Evolutionary conservation across 2,329 filamentous ascomycete species (phyloP).

Genomic region (Fusarium irregulare): DNA sequence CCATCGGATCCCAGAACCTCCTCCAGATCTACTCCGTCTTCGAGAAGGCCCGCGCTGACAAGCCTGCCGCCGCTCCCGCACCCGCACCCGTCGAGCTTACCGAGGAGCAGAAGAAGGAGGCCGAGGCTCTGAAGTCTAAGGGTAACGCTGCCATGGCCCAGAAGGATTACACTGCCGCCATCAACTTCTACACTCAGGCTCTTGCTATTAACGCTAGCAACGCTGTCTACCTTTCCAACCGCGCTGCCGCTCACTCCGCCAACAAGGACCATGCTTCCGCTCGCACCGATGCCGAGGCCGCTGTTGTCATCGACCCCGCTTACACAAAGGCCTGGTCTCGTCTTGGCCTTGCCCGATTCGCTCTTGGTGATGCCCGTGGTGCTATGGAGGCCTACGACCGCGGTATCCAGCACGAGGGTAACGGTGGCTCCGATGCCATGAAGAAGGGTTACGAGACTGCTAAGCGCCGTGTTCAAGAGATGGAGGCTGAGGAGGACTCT

Average conservation of each 20-base stretch:
- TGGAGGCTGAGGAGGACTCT: conserved; percentile 62
- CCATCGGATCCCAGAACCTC: conserved; percentile 87
- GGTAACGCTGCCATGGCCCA: conserved; percentile 95
- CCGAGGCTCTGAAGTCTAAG: conserved; percentile 87
- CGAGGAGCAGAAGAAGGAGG: conserved; percentile 77
- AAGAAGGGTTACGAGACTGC: conserved; percentile 96
- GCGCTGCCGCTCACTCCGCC: conserved; percentile 91
- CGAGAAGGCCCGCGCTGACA: conserved; percentile 78
- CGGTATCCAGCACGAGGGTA: conserved; percentile 94
- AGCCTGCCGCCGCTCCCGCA: conserved; percentile 52
- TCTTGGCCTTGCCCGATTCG: conserved; percentile 90
- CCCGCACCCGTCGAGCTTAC: conserved; percentile 50
- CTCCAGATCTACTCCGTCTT: conserved; percentile 94
- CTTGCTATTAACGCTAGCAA: conserved; percentile 84
- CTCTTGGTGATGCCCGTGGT: conserved; percentile 88
- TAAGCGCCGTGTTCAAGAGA: conserved; percentile 85
- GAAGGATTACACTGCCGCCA: conserved; percentile 87
- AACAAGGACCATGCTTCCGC: conserved; percentile 86
- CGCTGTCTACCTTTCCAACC: conserved; percentile 97
- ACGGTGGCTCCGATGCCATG: conserved; percentile 95
- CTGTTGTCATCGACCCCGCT: conserved; percentile 85
- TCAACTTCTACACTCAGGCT: conserved; percentile 89
- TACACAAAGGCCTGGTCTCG: conserved; percentile 99
- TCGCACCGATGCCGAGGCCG: conserved; percentile 88
- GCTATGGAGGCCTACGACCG: conserved; percentile 94